Base-by-base conservation (phyloP, 78 protist species). In the Dictyostelium intermedium region DNA sequence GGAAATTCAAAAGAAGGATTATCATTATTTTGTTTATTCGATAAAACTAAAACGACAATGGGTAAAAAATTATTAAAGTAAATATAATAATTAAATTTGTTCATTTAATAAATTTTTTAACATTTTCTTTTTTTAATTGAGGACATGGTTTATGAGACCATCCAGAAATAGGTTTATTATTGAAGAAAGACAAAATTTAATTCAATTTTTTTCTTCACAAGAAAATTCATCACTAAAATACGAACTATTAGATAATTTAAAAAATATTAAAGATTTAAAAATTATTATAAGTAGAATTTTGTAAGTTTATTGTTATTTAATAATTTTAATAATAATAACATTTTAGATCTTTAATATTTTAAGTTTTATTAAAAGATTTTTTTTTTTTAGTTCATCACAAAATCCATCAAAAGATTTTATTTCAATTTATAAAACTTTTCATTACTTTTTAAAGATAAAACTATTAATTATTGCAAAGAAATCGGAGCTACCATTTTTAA, bases 131-230 rank as follows among this genome's bases (percentile, higher is more conserved):
- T 41, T 14, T 77, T 35, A 20, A 43, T 41, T 43, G 23, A 78
- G 83, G 30, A 77, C 85, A n/a, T 87, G 93, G 93, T 87, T 87
- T 79, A 87, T 87, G 84, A 87, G 93, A 87, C 93, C 93, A 41
- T 53, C 93, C 13, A 76, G 85, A 60, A 56, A 76, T 37, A 37
- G 60, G 45, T 2, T 7, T 20, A 34, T 87, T 9, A 87, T 87
- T 41, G 93, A 87, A 87, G 47, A 78, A 20, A 87, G 93, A 87
- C 76, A 78, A 16, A 4, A 11, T 66, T 30, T 87, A 25, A 87
- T 87, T 11, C 6, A 23, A 32, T 61, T 35, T 32, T 66, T 87
- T 18, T 23, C 18, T 5, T 32, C 32, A 25, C 20, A 37, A 7
- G 50, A 56, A 27, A 76, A 79, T 18, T 13, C 45, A 18, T 23